Evolutionary conservation across 306 rosid genomes (phyloP).

Genomic region (Rosa multiflora): DNA sequence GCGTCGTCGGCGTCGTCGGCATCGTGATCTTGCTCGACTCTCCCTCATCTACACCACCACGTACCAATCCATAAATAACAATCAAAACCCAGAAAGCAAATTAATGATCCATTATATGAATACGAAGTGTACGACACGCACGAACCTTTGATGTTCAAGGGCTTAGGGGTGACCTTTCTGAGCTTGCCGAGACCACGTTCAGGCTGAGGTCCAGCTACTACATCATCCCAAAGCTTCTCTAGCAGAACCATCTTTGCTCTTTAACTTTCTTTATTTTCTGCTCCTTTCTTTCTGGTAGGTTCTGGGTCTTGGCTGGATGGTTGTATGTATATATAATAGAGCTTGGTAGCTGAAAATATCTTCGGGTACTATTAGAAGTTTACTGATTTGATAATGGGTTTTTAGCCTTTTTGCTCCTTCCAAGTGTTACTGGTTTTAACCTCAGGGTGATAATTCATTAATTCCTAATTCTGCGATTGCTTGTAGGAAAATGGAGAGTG

Average conservation of each 20-base stretch:
- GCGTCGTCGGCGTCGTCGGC: conserved; percentile 57
- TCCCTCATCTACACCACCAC: conserved; percentile 28
- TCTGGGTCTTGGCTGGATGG: too few species aligned
- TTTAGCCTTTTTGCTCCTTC: conserved; percentile 5
- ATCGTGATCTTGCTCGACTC: conserved; percentile 43
- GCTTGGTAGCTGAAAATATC: conserved; percentile 35
- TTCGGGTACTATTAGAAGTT: background rate
- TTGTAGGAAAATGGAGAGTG: conserved; percentile 21
- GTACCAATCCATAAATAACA: background rate
- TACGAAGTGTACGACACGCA: background rate
- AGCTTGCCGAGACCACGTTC: conserved; percentile 80
- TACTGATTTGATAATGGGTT: background rate
- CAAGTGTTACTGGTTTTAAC: conserved; percentile 19
- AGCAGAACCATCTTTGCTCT: conserved; percentile 55
- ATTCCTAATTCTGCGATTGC: conserved; percentile 3
- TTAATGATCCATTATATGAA: background rate
- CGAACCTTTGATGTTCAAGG: conserved; percentile 44
- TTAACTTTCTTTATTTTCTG: background rate
- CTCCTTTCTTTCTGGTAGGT: background rate
- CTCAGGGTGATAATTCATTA: background rate
- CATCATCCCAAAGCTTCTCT: conserved; percentile 91
- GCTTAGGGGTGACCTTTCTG: conserved; percentile 47
- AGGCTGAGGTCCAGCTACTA: conserved; percentile 82
- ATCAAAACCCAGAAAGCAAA: background rate
- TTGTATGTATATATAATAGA: conserved; percentile 27